A percentile compares a stretch with the other conserved stretches of the same genome.
Evolutionary conservation across 2,329 filamentous ascomycete species (phyloP).

Genomic region (Ophiosphaerella korrae): DNA sequence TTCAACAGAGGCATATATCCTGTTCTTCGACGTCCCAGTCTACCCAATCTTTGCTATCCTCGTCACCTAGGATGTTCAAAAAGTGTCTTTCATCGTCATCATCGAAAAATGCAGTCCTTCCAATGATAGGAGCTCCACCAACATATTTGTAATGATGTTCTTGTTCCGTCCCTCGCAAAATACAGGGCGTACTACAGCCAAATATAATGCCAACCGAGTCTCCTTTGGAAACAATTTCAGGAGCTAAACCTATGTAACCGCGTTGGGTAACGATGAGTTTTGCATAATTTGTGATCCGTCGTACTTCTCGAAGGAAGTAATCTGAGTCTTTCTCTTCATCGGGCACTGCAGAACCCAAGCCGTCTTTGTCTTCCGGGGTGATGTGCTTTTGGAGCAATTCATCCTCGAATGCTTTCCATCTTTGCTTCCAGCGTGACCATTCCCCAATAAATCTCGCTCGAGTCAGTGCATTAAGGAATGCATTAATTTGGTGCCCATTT

Average conservation of each 20-base stretch:
- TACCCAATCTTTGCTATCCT: conserved; percentile 1
- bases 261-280: conserved; percentile 6
- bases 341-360: too few species aligned
- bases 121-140: not conserved
- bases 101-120: not conserved
- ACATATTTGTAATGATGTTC: not conserved
- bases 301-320: not conserved
- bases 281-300: not conserved
- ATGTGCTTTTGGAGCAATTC: not conserved
- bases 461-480: not conserved
- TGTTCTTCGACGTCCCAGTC: conserved; percentile 8
- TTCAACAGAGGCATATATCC: conserved; percentile 9
- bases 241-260: conserved; percentile 8
- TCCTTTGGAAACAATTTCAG: not conserved
- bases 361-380: not conserved
- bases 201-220: conserved; percentile 7
- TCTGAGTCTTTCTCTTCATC: not conserved
- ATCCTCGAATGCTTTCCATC: not conserved
- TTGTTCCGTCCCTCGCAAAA: conserved; percentile 1
- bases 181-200: conserved; percentile 5
- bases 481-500: not conserved
- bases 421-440: not conserved
- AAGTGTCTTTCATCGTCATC: not conserved
- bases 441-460: not conserved
- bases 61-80: not conserved